Percentiles rank a stretch among this genome's conserved stretches.
Conservation (phyloP, 805 yeast genomes). For the Metschnikowia cerradonensis region DNA sequence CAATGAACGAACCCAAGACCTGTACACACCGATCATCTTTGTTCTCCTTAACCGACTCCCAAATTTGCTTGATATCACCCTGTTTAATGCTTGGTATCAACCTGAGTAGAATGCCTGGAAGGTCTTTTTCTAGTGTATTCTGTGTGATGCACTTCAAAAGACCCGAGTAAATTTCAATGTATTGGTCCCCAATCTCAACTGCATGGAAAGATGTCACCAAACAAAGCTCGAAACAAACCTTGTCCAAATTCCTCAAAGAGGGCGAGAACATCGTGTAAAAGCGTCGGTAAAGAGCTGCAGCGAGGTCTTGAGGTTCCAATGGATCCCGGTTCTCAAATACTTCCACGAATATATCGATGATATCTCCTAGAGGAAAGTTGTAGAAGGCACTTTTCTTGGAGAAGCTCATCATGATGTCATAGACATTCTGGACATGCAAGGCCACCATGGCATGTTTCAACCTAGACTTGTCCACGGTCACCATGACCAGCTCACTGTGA, state of each 20-base stretch:
- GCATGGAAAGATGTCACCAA: slow-evolving; percentile 28
- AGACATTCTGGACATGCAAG: slow-evolving; percentile 48
- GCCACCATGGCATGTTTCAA: slow-evolving; percentile 53
- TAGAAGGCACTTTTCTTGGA: slow-evolving; percentile 49
- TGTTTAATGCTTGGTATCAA: background rate
- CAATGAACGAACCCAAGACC: background rate
- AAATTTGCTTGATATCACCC: background rate
- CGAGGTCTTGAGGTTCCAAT: slow-evolving; percentile 13
- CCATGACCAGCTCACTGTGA: slow-evolving; percentile 54
- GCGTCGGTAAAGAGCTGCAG: slow-evolving; percentile 43
- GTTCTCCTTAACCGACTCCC: background rate
- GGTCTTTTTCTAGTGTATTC: background rate
- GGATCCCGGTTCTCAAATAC: slow-evolving; percentile 8
- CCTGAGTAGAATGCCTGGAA: background rate
- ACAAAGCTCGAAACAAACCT: slow-evolving; percentile 39
- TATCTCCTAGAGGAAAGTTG: slow-evolving; percentile 47
- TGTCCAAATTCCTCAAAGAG: slow-evolving; percentile 45
- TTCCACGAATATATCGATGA: slow-evolving; percentile 18
- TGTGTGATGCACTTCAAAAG: background rate
- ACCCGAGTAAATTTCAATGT: background rate
- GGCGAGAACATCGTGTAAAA: slow-evolving; percentile 44
- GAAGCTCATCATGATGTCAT: slow-evolving; percentile 38
- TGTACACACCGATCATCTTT: background rate
- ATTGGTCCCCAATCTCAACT: slow-evolving; percentile 1
- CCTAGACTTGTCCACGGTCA: slow-evolving; percentile 47